Base-by-base conservation (phyloP, 2,329 filamentous ascomycete genomes). In the Fusarium sp. region DNA sequence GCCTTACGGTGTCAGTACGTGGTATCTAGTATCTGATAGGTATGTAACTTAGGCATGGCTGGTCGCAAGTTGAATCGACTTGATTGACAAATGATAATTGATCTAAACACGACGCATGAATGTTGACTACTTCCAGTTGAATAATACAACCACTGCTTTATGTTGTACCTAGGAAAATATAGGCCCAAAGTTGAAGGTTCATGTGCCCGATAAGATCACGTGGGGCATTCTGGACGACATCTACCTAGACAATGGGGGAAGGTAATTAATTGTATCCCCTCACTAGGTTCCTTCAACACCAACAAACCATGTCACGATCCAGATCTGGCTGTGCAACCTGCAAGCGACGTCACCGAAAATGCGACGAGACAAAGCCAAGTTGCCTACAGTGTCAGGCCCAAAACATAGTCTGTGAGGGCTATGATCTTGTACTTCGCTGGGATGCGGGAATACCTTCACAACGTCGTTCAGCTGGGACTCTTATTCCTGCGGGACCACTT, bases 291-390 rank as follows among this genome's bases (percentile, higher is more conserved):
- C 46, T 5, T 53, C 27, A 53, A 31, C 24, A 51, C 44, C 24
- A 51, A 20, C 55, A 38, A 38, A 36, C 31, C 22, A 75, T 76
- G 74, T 33, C 57, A 7, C 73, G 74, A 22, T 76, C 73, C 31
- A 66, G 74, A 44, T 64, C 33, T 5, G 74, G 74, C 4, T 76
- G 74, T 11, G 40, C 31, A 20, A 76, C 73, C 2, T 76, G 74
- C 56, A 76, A 75, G 31, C 60, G 55, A 31, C 73, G 74, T 7
- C 74, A 76, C 42, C 69, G 73, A 3, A 76, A 76, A 55, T 76
- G 74, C 24, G 74, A 76, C 20, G 71, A 76, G 35, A 71, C 69
- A 1, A 72, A 62, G 6, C 74, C 74, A 6, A 5, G 16, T 3
- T 76, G 74, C 24, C 35, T 56, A 1, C 51, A 72, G 36, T 76